phyloP scores from a whole-genome alignment of 108 stramenopile genomes.

The Cyclostephanos invisitatus region DNA sequence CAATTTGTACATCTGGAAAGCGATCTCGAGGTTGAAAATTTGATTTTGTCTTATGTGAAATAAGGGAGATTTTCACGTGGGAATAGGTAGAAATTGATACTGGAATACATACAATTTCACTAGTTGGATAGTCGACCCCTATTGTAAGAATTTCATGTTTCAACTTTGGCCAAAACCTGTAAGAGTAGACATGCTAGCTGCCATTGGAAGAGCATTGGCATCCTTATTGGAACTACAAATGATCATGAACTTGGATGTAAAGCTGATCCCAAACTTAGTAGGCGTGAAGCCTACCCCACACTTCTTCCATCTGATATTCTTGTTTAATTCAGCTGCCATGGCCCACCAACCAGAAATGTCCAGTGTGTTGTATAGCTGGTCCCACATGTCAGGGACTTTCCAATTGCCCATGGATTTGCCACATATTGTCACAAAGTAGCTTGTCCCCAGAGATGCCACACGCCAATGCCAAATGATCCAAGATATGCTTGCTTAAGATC shows the following conservation, averaged over 20 bases:
- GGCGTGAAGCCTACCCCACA: conserved; percentile 83
- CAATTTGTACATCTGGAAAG: too few species aligned
- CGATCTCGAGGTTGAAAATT: too few species aligned
- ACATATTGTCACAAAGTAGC: conserved; percentile 77
- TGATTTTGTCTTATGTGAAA: too few species aligned
- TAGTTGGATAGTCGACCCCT: too few species aligned
- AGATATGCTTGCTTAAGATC: conserved; percentile 82
- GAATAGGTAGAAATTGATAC: too few species aligned
- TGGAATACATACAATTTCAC: too few species aligned
- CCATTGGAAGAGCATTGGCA: conserved; percentile 87
- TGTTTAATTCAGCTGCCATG: conserved; percentile 81
- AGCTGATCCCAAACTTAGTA: conserved; percentile 94
- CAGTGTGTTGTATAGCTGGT: conserved; percentile 60
- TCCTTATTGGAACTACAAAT: conserved; percentile 93
- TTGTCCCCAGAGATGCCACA: conserved; percentile 60
- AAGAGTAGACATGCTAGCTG: too few species aligned
- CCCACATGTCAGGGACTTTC: conserved; percentile 86
- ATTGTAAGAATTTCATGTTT: too few species aligned
- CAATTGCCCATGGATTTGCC: conserved; percentile 68
- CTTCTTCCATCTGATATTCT: conserved; percentile 82
- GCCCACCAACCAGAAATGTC: conserved; percentile 63
- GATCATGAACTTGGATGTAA: conserved; percentile 82
- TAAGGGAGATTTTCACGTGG: too few species aligned
- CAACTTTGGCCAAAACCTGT: too few species aligned
- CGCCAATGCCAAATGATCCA: conserved; percentile 86